Evolutionary conservation across 164 flowering plant genomes (phyloP).

Genomic region (Annona cherimola): DNA sequence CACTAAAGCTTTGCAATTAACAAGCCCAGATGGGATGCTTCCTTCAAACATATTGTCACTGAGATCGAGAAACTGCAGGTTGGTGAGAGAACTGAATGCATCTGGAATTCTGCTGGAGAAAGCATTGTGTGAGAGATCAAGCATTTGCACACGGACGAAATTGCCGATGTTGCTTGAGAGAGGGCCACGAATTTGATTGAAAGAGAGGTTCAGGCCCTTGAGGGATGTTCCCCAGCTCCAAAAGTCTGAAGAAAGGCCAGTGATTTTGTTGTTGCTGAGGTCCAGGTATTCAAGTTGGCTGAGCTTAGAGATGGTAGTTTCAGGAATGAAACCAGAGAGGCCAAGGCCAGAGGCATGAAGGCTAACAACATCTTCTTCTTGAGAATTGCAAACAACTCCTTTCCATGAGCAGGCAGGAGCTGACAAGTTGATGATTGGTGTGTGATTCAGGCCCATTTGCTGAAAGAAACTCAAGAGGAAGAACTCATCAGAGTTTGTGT

Average conservation of each 20-base stretch:
- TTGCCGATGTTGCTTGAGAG: conserved; percentile 71
- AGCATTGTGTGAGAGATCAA: conserved; percentile 66
- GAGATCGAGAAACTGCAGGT: conserved; percentile 49
- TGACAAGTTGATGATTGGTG: conserved; percentile 36
- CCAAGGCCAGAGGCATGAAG: conserved; percentile 49
- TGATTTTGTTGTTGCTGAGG: conserved; percentile 71
- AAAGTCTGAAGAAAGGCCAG: conserved; percentile 70
- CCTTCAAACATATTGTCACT: conserved; percentile 47
- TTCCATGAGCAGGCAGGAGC: conserved; percentile 65
- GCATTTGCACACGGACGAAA: conserved; percentile 47
- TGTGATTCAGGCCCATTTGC: conserved; percentile 47
- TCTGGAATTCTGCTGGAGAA: conserved; percentile 64
- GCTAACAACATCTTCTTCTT: conserved; percentile 33
- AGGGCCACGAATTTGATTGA: conserved; percentile 48
- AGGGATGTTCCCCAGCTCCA: conserved; percentile 62
- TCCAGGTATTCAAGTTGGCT: conserved; percentile 56
- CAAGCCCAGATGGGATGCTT: conserved; percentile 45
- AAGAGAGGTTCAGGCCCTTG: conserved; percentile 56
- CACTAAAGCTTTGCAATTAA: conserved; percentile 41
- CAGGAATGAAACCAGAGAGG: conserved; percentile 75
- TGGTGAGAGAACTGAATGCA: conserved; percentile 46
- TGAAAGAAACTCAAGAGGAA: conserved; percentile 60
- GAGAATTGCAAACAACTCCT: conserved; percentile 56
- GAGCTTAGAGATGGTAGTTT: conserved; percentile 74
- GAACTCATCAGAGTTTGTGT: conserved; percentile 71